Conservation (phyloP, 108 stramenopile species). For the Ochromonas danica region DNA sequence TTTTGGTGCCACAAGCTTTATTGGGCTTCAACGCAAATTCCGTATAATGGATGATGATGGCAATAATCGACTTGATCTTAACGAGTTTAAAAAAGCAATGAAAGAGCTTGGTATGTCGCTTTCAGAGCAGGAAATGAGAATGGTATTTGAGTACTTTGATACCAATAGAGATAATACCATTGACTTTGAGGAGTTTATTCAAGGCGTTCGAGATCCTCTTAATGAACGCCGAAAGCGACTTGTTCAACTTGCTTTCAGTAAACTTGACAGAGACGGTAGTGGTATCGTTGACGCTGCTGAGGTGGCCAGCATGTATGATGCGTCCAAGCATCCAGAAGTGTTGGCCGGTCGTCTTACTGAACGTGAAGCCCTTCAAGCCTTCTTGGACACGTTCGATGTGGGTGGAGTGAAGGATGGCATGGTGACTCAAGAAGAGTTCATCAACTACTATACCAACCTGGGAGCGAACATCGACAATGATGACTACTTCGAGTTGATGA, state of each 20-base stretch:
- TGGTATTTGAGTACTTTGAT: constrained; percentile 52
- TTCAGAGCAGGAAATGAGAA: constrained; percentile 41
- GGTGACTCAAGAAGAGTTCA: constrained; percentile 46
- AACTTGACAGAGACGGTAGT: constrained; percentile 38
- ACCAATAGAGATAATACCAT: constrained; percentile 43
- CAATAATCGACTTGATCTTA: constrained; percentile 39
- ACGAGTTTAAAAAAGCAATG: constrained; percentile 54
- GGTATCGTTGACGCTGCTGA: constrained; percentile 42
- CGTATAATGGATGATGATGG: constrained; percentile 51
- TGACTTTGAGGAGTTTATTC: constrained; percentile 50
- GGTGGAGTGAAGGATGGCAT: constrained; percentile 44
- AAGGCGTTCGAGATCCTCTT: constrained; percentile 46
- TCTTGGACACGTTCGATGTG: constrained; percentile 49
- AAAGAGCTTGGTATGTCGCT: constrained; percentile 43
- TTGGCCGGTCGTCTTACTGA: constrained; percentile 37
- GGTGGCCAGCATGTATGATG: constrained; percentile 42
- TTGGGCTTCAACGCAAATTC: constrained; percentile 34
- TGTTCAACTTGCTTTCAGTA: constrained; percentile 43
- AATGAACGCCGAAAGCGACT: constrained; percentile 20
- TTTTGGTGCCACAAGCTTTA: constrained; percentile 35
- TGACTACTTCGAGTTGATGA: constrained; percentile 53
- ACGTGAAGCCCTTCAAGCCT: constrained; percentile 37
- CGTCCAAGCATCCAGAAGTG: constrained; percentile 51
- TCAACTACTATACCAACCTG: constrained; percentile 50
- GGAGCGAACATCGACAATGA: constrained; percentile 44